A percentile compares a stretch with the other conserved stretches of the same genome.
phyloP scores from a whole-genome alignment of 2,329 filamentous ascomycete species.

The Phoma sp. region DNA sequence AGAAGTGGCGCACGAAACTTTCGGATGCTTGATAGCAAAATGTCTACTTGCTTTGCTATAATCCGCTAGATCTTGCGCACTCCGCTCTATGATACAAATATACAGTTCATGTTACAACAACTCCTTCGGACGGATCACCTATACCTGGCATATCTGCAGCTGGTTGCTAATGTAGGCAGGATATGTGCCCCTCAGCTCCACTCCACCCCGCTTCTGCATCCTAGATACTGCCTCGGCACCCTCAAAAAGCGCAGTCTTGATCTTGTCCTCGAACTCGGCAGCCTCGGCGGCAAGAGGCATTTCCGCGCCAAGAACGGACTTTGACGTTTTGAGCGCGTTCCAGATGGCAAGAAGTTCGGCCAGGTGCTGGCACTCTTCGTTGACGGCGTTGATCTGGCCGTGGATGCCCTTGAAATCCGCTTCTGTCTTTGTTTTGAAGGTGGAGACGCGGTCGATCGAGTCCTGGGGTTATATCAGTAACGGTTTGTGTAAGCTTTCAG shows the following conservation, averaged over 20 bases:
- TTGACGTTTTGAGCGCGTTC: constrained; percentile 54
- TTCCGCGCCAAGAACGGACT: constrained; percentile 48
- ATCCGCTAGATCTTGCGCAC: neutral
- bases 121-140: too few species aligned
- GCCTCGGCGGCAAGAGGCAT: constrained; percentile 41
- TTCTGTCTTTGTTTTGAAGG: constrained; percentile 4
- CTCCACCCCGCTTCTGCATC: constrained; percentile 10
- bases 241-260: constrained; percentile 15
- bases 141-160: constrained; percentile 4
- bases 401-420: constrained; percentile 17
- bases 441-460: constrained; percentile 15
- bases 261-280: constrained; percentile 21
- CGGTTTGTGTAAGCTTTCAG: neutral
- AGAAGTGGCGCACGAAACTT: neutral
- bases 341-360: constrained; percentile 48
- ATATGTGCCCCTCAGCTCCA: neutral
- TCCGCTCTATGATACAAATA: constrained; percentile 5
- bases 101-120: too few species aligned
- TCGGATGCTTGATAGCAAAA: neutral
- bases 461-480: neutral
- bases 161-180: constrained; percentile 4
- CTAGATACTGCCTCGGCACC: constrained; percentile 10
- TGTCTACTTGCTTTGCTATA: neutral
- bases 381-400: constrained; percentile 3
- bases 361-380: constrained; percentile 30